Base-by-base conservation (phyloP, 2,329 filamentous ascomycete genomes). In the Aspergillus fumigatiaffinis region DNA sequence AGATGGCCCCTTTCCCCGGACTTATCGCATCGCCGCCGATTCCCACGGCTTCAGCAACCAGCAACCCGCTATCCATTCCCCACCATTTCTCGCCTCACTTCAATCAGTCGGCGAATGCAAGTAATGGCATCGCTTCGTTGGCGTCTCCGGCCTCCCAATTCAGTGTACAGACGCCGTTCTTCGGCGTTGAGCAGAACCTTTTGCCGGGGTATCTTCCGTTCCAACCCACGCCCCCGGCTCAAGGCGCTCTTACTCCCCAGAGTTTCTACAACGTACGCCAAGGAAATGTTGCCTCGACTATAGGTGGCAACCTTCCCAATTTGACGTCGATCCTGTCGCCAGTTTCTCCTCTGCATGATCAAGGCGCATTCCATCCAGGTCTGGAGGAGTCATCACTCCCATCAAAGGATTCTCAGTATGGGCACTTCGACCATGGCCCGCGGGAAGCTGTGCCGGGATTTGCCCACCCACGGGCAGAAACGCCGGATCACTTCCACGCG, bases 21-120 rank as follows among this genome's bases (percentile, higher is more conserved):
- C 78, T 93, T 52, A 86, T 91, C 4, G 92, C 93, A 68, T 95
- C 92, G 23, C 92, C 93, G 9, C 91, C 92, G 1, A 76, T 96
- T 26, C 90, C 90, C 21, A 87, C 91, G 0, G 87, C 87, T 0
- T 96, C 92, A 29, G 89, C 87, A 12, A 86, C 84, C 32, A 93
- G 90, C 75, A 88, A 85, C 61, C 85, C 86, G 49, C 79, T 64
- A 78, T 84, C 56, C 84, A 83, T 69, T 70, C 76, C 80, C 80
- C 62, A 87, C 87, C 65, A 82, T 38, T 87, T 92, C 72, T 81
- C 85, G 3, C 81, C 85, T 41, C 82, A 84, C 63, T 72, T 84
- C 66, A 78, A 83, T 52, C 75, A 84, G 63, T 82, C 88, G 49
- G 81, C 83, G 52, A 77, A 85, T 52, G 77, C 88, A 70, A 89